These are phyloP conservation scores for Entomophthora muscae DNA, from an alignment of 371 early-diverging fungal genomes.

Conservation along the genomic window DNA sequence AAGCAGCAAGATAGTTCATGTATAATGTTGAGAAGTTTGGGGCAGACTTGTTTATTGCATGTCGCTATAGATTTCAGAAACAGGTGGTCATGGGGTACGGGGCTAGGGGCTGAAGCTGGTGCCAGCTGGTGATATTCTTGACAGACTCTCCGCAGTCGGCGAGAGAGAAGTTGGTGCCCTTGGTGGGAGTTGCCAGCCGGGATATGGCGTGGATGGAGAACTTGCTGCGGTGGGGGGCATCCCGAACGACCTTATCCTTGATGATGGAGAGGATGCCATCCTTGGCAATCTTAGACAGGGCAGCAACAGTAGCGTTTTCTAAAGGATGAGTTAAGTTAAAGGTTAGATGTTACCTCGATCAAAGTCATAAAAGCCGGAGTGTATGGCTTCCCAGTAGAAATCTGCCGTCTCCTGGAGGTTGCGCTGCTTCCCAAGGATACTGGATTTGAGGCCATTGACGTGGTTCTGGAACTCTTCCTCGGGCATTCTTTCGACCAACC, in stretches of 20 bases:
- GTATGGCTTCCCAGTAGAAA: conserved; percentile 61
- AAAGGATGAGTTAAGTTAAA: too few species aligned
- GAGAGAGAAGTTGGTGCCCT: too few species aligned
- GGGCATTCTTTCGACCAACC: too few species aligned
- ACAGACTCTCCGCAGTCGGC: too few species aligned
- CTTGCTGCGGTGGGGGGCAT: not conserved
- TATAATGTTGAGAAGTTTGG: too few species aligned
- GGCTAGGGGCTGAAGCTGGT: too few species aligned
- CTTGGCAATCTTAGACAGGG: not conserved
- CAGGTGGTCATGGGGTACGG: too few species aligned
- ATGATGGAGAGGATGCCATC: not conserved
- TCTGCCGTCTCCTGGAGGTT: conserved; percentile 57
- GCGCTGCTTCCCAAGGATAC: too few species aligned
- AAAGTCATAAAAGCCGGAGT: conserved; percentile 70
- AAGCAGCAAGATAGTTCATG: too few species aligned
- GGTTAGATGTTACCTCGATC: conserved; percentile 21
- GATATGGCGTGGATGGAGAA: not conserved
- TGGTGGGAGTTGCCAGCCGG: not conserved
- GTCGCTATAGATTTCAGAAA: too few species aligned
- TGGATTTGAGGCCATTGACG: conserved; percentile 44
- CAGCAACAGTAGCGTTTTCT: not conserved
- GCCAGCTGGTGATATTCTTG: not conserved
- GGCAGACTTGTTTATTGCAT: too few species aligned
- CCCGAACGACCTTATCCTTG: not conserved
- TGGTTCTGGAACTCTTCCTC: conserved; percentile 56